Conservation (phyloP, 2,329 filamentous ascomycete species). For the Coleophoma eucalyptorum region DNA sequence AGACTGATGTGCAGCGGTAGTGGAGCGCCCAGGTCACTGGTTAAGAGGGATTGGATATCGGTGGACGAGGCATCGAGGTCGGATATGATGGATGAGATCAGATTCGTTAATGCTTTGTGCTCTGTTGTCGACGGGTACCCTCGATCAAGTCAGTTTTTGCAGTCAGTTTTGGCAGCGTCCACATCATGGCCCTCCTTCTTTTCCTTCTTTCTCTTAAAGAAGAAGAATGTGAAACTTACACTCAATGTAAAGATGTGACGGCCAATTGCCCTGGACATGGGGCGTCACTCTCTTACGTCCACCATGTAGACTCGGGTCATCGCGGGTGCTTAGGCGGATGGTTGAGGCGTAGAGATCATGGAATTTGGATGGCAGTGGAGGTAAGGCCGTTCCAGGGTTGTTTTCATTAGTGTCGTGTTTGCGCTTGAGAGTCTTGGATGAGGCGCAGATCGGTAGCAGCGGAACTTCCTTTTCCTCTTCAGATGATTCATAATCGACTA, state of each 20-base stretch:
- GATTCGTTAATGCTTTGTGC: conserved; percentile 39
- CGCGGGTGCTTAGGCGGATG: conserved; percentile 70
- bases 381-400: too few species aligned
- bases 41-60: conserved; percentile 63
- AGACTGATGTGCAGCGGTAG: conserved; percentile 88
- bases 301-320: conserved; percentile 81
- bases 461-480: conserved; percentile 28
- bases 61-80: conserved; percentile 5
- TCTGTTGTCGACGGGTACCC: conserved; percentile 51
- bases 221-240: conserved; percentile 53
- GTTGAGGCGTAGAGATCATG: conserved; percentile 87
- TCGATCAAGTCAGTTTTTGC: conserved; percentile 31
- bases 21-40: conserved; percentile 72
- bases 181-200: too few species aligned
- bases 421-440: conserved; percentile 30
- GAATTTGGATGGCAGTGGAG: conserved; percentile 76
- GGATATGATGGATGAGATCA: conserved; percentile 35
- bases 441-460: conserved; percentile 13
- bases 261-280: conserved; percentile 88
- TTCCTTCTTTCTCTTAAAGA: background rate
- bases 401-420: conserved; percentile 18
- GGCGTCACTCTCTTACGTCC: conserved; percentile 79
- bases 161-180: conserved; percentile 1
- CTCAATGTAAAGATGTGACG: conserved; percentile 87
- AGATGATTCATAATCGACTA: conserved; percentile 64